Percentiles rank a stretch among this genome's conserved stretches.
These are phyloP conservation scores for Aspergillus eucalypticola DNA, from an alignment of 2,329 filamentous ascomycete species.

Conservation along the genomic window DNA sequence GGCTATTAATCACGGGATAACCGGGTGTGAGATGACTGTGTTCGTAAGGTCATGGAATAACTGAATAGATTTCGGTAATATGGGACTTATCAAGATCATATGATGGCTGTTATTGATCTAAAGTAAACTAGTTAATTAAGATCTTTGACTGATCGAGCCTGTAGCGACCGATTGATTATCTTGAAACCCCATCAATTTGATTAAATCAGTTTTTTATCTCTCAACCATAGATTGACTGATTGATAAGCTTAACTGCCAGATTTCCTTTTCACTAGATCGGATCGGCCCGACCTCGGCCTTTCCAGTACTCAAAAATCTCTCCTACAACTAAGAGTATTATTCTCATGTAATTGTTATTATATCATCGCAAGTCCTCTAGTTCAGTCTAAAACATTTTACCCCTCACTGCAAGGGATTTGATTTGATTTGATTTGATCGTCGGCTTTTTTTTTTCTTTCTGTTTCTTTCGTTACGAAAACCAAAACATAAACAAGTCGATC, in stretches of 20 bases:
- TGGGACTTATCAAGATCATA: not conserved
- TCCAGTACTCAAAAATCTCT: not conserved
- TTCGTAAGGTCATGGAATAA: not conserved
- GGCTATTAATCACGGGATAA: not conserved
- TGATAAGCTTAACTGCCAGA: not conserved
- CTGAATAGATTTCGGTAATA: conserved; percentile 2
- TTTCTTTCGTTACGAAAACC: too few species aligned
- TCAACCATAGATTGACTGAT: not conserved
- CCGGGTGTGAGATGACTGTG: not conserved
- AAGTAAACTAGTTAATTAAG: not conserved
- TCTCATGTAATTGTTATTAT: not conserved
- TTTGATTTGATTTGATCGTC: too few species aligned
- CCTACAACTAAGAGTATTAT: not conserved
- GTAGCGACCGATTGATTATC: not conserved
- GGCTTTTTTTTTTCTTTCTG: too few species aligned
- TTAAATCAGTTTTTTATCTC: not conserved
- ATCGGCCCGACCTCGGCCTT: not conserved
- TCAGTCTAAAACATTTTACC: not conserved
- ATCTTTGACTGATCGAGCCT: not conserved
- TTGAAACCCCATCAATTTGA: not conserved
- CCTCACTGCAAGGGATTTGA: too few species aligned
- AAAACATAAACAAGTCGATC: too few species aligned
- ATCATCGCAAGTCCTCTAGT: not conserved
- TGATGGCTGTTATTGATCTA: not conserved
- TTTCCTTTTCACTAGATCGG: not conserved